These are phyloP conservation scores for Xanthoconium purpureum DNA, from an alignment of 768 basidiomycete species.

Conservation along the genomic window DNA sequence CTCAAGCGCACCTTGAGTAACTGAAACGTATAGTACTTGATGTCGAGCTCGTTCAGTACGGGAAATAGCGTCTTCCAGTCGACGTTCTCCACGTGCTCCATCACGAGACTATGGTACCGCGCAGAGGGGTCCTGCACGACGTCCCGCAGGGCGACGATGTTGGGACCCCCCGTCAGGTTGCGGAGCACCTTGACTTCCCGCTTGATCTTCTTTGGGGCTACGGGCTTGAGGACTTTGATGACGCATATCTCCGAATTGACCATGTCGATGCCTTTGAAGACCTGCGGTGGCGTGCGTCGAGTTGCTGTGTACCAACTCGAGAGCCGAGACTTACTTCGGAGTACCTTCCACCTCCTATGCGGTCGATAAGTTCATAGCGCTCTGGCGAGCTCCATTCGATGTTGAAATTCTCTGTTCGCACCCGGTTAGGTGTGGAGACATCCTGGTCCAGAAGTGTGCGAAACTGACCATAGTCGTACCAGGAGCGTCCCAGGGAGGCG, in stretches of 20 bases:
- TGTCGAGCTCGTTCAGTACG: constrained; percentile 58
- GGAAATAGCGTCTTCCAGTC: constrained; percentile 64
- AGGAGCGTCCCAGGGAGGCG: constrained; percentile 51
- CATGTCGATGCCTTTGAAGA: constrained; percentile 60
- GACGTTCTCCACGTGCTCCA: constrained; percentile 65
- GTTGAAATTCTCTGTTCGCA: constrained; percentile 46
- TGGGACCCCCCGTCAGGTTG: constrained; percentile 68
- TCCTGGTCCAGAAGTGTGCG: background rate
- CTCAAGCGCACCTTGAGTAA: constrained; percentile 45
- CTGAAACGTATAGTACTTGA: constrained; percentile 67
- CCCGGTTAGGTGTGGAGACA: constrained; percentile 1
- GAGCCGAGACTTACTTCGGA: constrained; percentile 44
- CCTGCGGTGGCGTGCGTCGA: constrained; percentile 29
- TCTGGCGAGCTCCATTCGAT: constrained; percentile 67
- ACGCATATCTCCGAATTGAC: constrained; percentile 52
- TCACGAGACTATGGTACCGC: constrained; percentile 62
- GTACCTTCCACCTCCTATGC: constrained; percentile 65
- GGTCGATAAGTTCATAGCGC: constrained; percentile 61
- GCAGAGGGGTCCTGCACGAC: constrained; percentile 64
- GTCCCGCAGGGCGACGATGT: constrained; percentile 62
- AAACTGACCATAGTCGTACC: constrained; percentile 61
- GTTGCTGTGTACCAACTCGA: too few relatives aligned
- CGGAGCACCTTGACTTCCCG: constrained; percentile 72
- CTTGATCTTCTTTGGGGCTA: constrained; percentile 64
- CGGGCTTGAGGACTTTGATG: constrained; percentile 73